Conservation (phyloP, 495 filamentous ascomycete genomes). For the Melanomma pulvis-pyrius region DNA sequence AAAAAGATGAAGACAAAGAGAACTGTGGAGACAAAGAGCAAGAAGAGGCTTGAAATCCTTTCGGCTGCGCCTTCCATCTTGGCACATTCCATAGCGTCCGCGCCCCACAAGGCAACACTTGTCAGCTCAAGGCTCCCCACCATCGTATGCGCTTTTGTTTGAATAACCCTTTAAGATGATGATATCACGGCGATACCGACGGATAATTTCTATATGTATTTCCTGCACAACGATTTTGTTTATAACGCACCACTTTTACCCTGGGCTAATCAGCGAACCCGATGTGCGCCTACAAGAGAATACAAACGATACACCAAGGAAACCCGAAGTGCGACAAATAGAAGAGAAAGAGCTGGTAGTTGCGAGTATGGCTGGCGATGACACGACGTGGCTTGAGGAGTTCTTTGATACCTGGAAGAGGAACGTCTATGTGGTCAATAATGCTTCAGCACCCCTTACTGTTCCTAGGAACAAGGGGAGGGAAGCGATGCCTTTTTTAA, state of each 20-base stretch:
- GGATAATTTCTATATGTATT: slow-evolving; percentile 12
- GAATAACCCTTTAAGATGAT: neutral
- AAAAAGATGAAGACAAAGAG: no score
- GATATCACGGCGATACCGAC: slow-evolving; percentile 22
- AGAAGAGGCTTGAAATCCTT: no score
- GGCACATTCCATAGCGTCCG: neutral
- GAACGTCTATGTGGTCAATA: slow-evolving; percentile 58
- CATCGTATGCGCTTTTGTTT: neutral
- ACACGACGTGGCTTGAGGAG: slow-evolving; percentile 56
- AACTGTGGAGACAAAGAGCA: no score
- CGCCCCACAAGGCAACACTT: neutral
- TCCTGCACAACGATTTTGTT: neutral
- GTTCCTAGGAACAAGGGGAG: slow-evolving; percentile 58
- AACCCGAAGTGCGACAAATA: neutral
- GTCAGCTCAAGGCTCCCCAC: neutral
- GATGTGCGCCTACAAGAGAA: neutral
- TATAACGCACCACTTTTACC: neutral
- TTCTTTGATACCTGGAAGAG: slow-evolving; percentile 54
- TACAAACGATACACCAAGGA: neutral
- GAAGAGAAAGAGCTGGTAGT: slow-evolving; percentile 40
- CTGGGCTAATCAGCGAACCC: neutral
- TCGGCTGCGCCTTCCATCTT: slow-evolving; percentile 2
- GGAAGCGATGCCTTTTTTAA: slow-evolving; percentile 63
- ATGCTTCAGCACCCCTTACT: slow-evolving; percentile 51
- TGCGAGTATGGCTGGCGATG: slow-evolving; percentile 32